Percentiles rank a stretch among this genome's conserved stretches.
Conservation (phyloP, 2,329 filamentous ascomycete species). For the Bisporella sp. region DNA sequence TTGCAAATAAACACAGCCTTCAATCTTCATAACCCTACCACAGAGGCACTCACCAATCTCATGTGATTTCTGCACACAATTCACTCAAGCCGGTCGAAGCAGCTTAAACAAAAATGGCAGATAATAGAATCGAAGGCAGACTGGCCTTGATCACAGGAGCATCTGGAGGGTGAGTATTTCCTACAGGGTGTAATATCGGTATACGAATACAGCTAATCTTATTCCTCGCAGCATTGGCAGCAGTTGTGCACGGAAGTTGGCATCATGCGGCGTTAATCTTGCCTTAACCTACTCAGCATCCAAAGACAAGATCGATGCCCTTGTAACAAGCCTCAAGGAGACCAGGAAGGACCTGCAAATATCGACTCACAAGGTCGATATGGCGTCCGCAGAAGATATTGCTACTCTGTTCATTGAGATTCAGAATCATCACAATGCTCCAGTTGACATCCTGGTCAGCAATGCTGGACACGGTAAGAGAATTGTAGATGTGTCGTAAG, state of each 20-base stretch:
- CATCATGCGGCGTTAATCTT: constrained; percentile 42
- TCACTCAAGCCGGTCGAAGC: background rate
- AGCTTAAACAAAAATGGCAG: constrained; percentile 6
- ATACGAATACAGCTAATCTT: background rate
- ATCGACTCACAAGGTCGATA: constrained; percentile 51
- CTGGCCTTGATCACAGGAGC: constrained; percentile 54
- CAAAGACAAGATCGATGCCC: constrained; percentile 35
- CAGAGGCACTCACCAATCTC: background rate
- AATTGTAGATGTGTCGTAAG: constrained; percentile 30
- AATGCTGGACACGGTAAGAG: constrained; percentile 62
- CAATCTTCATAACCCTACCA: background rate
- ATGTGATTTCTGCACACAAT: background rate
- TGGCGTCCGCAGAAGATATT: constrained; percentile 46
- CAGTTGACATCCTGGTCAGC: constrained; percentile 53
- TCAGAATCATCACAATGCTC: constrained; percentile 41
- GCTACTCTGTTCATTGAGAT: constrained; percentile 48
- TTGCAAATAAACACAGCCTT: background rate
- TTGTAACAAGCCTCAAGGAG: constrained; percentile 35
- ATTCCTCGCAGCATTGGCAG: constrained; percentile 45
- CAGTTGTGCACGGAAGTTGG: constrained; percentile 50
- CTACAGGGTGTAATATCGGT: background rate
- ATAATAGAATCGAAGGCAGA: constrained; percentile 42
- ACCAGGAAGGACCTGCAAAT: constrained; percentile 32
- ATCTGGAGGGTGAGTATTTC: constrained; percentile 45
- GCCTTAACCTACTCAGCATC: constrained; percentile 51